A percentile compares a stretch with the other conserved stretches of the same genome.
Conservation (phyloP, 192 early-diverging fungal genomes). For the Jimgerdemannia lactiflua region DNA sequence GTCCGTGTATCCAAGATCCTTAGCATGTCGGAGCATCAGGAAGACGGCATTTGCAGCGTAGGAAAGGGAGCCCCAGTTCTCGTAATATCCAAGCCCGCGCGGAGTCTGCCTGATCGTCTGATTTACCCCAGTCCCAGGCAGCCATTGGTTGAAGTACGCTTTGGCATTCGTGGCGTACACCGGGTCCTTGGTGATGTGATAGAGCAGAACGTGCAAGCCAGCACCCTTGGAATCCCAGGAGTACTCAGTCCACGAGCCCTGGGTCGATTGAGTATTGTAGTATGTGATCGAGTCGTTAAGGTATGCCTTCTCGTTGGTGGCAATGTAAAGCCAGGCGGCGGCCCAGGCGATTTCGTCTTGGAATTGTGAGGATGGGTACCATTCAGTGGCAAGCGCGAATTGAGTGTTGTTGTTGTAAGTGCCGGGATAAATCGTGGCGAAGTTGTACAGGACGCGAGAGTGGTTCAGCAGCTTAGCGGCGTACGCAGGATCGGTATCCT, state of each 20-base stretch:
- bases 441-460: constrained; percentile 39
- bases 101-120: constrained; percentile 41
- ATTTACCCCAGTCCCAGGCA: constrained; percentile 7
- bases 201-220: constrained; percentile 34
- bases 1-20: constrained; percentile 15
- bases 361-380: constrained; percentile 49
- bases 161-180: constrained; percentile 30
- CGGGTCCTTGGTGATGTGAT: constrained; percentile 36
- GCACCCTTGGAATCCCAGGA: constrained; percentile 55
- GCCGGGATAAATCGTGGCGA: constrained; percentile 34
- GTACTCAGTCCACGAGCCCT: constrained; percentile 28
- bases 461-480: constrained; percentile 42
- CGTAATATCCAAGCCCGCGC: constrained; percentile 44
- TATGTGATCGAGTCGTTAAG: constrained; percentile 40
- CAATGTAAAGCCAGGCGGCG: constrained; percentile 53
- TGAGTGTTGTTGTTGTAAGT: constrained; percentile 32
- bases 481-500: constrained; percentile 42
- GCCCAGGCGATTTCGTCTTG: constrained; percentile 56
- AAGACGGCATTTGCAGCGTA: constrained; percentile 46
- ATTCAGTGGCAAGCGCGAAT: constrained; percentile 36
- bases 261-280: constrained; percentile 3
- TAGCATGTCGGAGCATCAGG: constrained; percentile 41
- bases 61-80: constrained; percentile 49
- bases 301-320: constrained; percentile 41
- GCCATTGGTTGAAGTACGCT: constrained; percentile 3